Percentiles rank a stretch among this genome's conserved stretches.
phyloP scores from a whole-genome alignment of 805 yeast genomes.

The Yamadazyma phyllophila region DNA sequence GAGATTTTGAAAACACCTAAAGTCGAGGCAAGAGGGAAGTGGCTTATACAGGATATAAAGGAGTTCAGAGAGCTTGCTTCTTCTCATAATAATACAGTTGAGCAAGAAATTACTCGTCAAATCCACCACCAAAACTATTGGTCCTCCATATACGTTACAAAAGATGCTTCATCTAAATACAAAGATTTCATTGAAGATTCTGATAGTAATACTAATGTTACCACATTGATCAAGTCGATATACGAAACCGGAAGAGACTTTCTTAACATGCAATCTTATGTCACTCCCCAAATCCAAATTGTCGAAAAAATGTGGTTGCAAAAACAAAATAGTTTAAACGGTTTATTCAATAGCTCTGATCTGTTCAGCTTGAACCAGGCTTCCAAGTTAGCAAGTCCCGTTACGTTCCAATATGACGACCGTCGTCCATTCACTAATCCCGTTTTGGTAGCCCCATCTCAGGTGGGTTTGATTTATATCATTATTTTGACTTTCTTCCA shows the following conservation, averaged over 20 bases:
- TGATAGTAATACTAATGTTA: conserved; percentile 26
- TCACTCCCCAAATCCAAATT: conserved; percentile 37
- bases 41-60: conserved; percentile 32
- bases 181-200: conserved; percentile 39
- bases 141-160: conserved; percentile 55
- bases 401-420: conserved; percentile 40
- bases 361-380: conserved; percentile 14
- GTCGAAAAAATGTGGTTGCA: conserved; percentile 33
- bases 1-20: conserved; percentile 23
- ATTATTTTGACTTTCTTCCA: conserved; percentile 73
- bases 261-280: conserved; percentile 41
- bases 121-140: conserved; percentile 60
- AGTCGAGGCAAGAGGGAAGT: conserved; percentile 29
- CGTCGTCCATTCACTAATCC: conserved; percentile 49
- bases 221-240: conserved; percentile 34
- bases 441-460: conserved; percentile 62
- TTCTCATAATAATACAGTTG: conserved; percentile 24
- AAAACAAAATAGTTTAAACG: conserved; percentile 23
- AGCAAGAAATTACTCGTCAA: conserved; percentile 38
- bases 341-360: conserved; percentile 11
- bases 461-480: conserved; percentile 72
- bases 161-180: conserved; percentile 45
- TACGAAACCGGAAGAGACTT: conserved; percentile 70
- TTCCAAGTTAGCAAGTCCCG: conserved; percentile 26
- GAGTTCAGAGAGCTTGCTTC: conserved; percentile 29